These are phyloP conservation scores for Fusarium neocosmosporiellum DNA, from an alignment of 2,329 filamentous ascomycete genomes.

Conservation along the genomic window DNA sequence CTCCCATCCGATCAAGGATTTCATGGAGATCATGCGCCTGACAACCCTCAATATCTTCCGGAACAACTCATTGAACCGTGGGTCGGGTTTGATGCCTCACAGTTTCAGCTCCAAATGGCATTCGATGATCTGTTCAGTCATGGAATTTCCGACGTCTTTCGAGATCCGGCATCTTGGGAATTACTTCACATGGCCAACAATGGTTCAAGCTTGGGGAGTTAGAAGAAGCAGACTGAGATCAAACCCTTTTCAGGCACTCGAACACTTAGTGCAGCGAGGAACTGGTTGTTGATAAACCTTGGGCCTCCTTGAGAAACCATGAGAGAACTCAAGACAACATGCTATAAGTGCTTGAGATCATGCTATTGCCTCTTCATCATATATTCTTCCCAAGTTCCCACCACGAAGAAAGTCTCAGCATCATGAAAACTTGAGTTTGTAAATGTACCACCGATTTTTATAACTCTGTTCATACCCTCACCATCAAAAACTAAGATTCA, in stretches of 20 bases:
- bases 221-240: not conserved
- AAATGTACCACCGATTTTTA: too few species aligned
- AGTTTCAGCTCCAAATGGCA: conserved; percentile 2
- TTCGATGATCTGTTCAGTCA: conserved; percentile 19
- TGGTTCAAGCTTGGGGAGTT: not conserved
- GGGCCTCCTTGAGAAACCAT: not conserved
- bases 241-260: not conserved
- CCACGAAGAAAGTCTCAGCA: too few species aligned
- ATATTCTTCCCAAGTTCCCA: too few species aligned
- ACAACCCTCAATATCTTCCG: not conserved
- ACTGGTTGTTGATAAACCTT: not conserved
- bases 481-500: too few species aligned
- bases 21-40: not conserved
- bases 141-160: conserved; percentile 13
- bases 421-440: too few species aligned
- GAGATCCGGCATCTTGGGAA: conserved; percentile 19
- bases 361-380: too few species aligned
- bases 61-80: not conserved
- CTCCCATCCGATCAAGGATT: not conserved
- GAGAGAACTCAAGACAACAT: not conserved
- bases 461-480: too few species aligned
- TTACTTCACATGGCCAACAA: not conserved
- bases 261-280: not conserved
- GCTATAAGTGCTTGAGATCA: too few species aligned
- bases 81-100: not conserved